Evolutionary conservation across 495 filamentous ascomycete genomes (phyloP), one percentile per base, ranked within the genome.

Genomic region (Tuber microsphaerosporum): DNA sequence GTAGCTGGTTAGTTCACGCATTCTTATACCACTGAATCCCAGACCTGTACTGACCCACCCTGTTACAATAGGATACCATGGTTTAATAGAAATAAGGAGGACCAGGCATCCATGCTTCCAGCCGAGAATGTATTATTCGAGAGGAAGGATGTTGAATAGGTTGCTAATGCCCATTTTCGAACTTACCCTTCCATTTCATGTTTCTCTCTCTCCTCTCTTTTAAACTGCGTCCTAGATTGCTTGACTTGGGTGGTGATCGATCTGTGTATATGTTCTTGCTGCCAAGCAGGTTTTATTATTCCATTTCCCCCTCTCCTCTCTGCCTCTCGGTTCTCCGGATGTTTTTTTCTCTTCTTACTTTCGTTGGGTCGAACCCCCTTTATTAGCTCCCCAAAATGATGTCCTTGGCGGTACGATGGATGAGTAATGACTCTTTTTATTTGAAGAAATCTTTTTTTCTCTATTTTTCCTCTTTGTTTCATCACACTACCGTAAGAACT

Each of bases 101-200:
- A 82, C 20, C 75, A 76, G 22, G 44, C 44, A 46, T 22, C 72
- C 43, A 37, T 41, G 45, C 69, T 48, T 22, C 68, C 72, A 69
- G 76, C 80, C 7, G 79, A 81, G 68, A 81, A 77, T 65, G 78
- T 83, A 10, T 81, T 83, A 43, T 83, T 83, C 79, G 81, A 83
- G 65, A 77, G 81, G 22, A 83, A 73, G 68, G 81, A 83, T 41
- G 81, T 83, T 43, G 81, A 83, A 74, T 83, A 83, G 73, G 69
- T 43, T 26, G 9, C 70, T 26, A 31, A 42, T 71, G 16, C 20
- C 73, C 43, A 70, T 45, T 71, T 71, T 71, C n/a, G 26, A 65
- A 65, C 56, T 26, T 26, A 16, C 56, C 56, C 10, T 65, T 65
- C 4, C 14, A 31, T 65, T 65, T 65, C n/a, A 31, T 31, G n/a